Base-by-base conservation (phyloP, 192 early-diverging fungal genomes). In the Entrophospora sp. region DNA sequence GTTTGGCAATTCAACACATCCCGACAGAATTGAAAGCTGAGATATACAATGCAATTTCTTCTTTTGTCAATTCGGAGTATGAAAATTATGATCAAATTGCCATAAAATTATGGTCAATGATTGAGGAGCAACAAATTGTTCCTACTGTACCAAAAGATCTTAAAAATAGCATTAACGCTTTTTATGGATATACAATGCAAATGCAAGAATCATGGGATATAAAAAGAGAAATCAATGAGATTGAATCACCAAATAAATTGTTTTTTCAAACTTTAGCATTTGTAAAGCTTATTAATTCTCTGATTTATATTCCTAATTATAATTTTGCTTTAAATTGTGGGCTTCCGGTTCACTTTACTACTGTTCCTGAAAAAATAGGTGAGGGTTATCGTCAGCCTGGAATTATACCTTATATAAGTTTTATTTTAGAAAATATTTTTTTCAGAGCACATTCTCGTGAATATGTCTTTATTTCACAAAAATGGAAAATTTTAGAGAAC, bases 221-320 rank as follows among this genome's bases (percentile, higher is more conserved):
- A 31, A 70, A 85, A 30, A 86, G 83, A 67, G 90, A 96, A 73
- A 73, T 96, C 59, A 83, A 91, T 30, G 91, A 94, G 67, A 83
- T 87, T 13, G 92, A 95, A 70, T 61, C 84, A 0, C 77, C 78
- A 5, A 86, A 81, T 36, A 81, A 92, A 61, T 86, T 83, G 1
- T 99, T 93, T 66, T 86, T 91, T 1, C 89, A 96, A 75, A 95
- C 91, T 6, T 69, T 91, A 5, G 87, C 94, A 1, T 91, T 95
- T 73, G 67, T 96, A 8, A 70, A 77, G 6, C 81, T 99, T 3
- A 67, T 99, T 12, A 77, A 77, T 1, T 71, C 78, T 31, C 75
- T 96, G 13, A 80, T 89, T 30, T 88, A 92, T 44, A 62, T 78
- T 9, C 81, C 83, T 6, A 68, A 72, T 53, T 73, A 76, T 25